Base-by-base conservation (phyloP, 805 yeast species). In the Candida adriatica region DNA sequence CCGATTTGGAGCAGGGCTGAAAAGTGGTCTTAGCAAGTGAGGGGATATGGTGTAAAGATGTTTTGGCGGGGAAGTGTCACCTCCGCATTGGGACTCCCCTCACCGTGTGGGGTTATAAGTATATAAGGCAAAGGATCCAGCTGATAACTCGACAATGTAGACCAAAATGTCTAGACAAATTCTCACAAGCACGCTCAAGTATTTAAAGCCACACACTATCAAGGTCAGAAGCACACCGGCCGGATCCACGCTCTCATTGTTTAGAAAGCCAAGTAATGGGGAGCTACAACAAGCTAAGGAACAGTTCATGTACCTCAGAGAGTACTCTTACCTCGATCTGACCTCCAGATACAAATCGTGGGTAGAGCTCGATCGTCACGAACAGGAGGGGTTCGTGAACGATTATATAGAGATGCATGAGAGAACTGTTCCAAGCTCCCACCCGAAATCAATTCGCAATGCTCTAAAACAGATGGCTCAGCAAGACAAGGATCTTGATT, bases 261-360 rank as follows among this genome's bases (percentile, higher is more conserved):
- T 38, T 31, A 36, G 31, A 16, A 26, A 25, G 8, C 33, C 25
- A 24, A 30, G 34, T 19, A 17, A 26, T 8, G 23, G 25, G 16
- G 35, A 31, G 26, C 11, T 31, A 17, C 31, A 33, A 8, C 13
- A 18, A 13, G 24, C 28, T 22, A 33, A 23, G 30, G 38, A 39
- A 33, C 37, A 29, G 24, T 35, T 27, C 16, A 26, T 33, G 14
- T 36, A 41, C 26, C 23, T 41, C 27, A 29, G 30, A 16, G 30
- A 34, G 17, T 39, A 36, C 30, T 14, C 38, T 3, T 27, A 22
- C 13, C 14, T 33, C 6, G 40, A 41, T 26, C 28, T 33, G 27
- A 23, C 35, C 14, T 39, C 43, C 17, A 38, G 31, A 18, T 39
- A 35, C 35, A 39, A 34, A 29, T 33, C 39, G 4, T 39, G 43